phyloP scores from a whole-genome alignment of 768 basidiomycete genomes.

The Trametes coccinea region DNA sequence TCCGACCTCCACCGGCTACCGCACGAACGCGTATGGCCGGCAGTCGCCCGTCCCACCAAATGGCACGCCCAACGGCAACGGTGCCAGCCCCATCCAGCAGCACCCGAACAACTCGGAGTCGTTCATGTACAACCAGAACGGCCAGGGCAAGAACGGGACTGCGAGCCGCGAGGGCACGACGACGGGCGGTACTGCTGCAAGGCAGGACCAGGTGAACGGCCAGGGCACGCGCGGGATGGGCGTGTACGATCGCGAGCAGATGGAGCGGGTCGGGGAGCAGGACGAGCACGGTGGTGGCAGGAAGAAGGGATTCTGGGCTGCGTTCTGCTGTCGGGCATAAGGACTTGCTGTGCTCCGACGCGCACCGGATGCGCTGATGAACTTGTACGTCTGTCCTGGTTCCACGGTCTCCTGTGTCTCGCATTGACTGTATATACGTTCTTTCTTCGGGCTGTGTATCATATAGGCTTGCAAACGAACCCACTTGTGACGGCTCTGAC shows the following conservation, averaged over 20 bases:
- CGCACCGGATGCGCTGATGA: slow-evolving; percentile 24
- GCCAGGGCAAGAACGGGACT: slow-evolving; percentile 46
- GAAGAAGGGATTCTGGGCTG: slow-evolving; percentile 60
- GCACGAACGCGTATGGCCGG: slow-evolving; percentile 56
- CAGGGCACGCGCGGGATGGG: slow-evolving; percentile 53
- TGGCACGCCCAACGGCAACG: slow-evolving; percentile 37
- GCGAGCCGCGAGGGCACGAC: slow-evolving; percentile 56
- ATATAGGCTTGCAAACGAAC: slow-evolving; percentile 17
- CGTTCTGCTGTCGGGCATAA: slow-evolving; percentile 71
- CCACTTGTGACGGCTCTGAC: slow-evolving; percentile 23
- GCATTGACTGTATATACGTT: slow-evolving; percentile 2
- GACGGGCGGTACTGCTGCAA: slow-evolving; percentile 34
- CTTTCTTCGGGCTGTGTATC: neutral
- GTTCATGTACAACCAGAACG: slow-evolving; percentile 61
- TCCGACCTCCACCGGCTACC: slow-evolving; percentile 58
- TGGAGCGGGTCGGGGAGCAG: slow-evolving; percentile 57
- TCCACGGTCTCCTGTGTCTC: neutral
- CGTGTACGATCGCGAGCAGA: slow-evolving; percentile 66
- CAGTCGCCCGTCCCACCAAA: slow-evolving; percentile 36
- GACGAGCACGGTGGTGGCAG: slow-evolving; percentile 61
- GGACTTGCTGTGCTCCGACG: slow-evolving; percentile 18
- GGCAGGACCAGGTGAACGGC: slow-evolving; percentile 39
- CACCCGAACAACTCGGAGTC: slow-evolving; percentile 56
- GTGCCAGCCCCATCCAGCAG: slow-evolving; percentile 36
- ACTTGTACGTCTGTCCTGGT: slow-evolving; percentile 18